A percentile compares a stretch with the other conserved stretches of the same genome.
Evolutionary conservation across 306 rosid species (phyloP).

Genomic region (Trifolium pratense): DNA sequence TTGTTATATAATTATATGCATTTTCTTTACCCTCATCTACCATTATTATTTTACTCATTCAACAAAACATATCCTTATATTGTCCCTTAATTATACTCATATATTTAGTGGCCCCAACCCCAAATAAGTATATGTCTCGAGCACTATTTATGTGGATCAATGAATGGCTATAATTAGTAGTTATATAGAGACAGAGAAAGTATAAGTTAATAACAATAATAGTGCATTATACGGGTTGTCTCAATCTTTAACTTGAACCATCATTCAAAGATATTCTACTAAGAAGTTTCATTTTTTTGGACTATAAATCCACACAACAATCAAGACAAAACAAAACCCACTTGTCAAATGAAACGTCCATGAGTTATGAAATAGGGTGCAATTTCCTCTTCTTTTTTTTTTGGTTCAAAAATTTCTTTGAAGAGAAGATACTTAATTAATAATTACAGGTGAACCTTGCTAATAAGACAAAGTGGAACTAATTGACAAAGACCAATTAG

Average conservation of each 20-base stretch:
- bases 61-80: slow-evolving; percentile 11
- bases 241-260: slow-evolving; percentile 42
- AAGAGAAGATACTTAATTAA: slow-evolving; percentile 38
- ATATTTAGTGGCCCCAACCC: slow-evolving; percentile 25
- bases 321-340: slow-evolving; percentile 51
- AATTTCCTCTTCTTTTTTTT: not conserved
- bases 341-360: slow-evolving; percentile 59
- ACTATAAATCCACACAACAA: slow-evolving; percentile 47
- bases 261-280: slow-evolving; percentile 38
- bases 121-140: slow-evolving; percentile 13
- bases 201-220: slow-evolving; percentile 10
- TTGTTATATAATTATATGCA: not conserved
- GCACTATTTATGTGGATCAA: slow-evolving; percentile 21
- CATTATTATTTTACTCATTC: slow-evolving; percentile 12
- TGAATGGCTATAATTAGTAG: slow-evolving; percentile 7
- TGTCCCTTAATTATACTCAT: not conserved
- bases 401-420: not conserved
- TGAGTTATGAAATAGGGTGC: slow-evolving; percentile 36
- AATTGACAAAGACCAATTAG: slow-evolving; percentile 51
- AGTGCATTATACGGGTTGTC: slow-evolving; percentile 48
- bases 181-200: not conserved
- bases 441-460: slow-evolving; percentile 54
- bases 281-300: slow-evolving; percentile 39
- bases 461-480: slow-evolving; percentile 61
- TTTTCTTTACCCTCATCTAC: not conserved